Base-by-base conservation (phyloP, 1,284 basidiomycete genomes). In the Tausonia pullulans region DNA sequence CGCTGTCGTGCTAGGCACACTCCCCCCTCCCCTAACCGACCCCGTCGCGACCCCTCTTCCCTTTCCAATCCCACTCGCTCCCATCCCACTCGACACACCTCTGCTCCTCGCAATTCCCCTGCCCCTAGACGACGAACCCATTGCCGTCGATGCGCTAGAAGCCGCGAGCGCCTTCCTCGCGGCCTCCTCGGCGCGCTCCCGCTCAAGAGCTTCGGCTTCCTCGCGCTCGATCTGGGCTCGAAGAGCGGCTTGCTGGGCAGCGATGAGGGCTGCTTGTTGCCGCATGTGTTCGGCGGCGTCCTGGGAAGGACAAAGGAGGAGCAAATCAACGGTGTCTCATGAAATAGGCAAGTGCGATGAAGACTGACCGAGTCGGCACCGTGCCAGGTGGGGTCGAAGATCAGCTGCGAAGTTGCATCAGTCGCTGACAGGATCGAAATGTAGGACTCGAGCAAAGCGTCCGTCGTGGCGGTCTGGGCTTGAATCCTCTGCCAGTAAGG, bases 201-300 rank as follows among this genome's bases (percentile, higher is more conserved):
- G 57, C 14, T 43, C 57, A 6, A 44, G 57, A 48, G 57, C 57
- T 16, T 10, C 45, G 4, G 57, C 57, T 48, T 58, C 60, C 40
- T 61, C 60, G 6, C 48, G 60, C 7, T 49, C 60, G 51, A 61
- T 61, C 16, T 48, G 60, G 10, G 48, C 60, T 7, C 60, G 60
- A 0, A 61, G 51, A 10, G 60, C 60, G n/a, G 60, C 49, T 45
- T 52, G 50, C 14, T 61, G 46, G 51, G 60, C 60, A 3, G 16
- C 60, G 43, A 61, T 9, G 16, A 61, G 41, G 48, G 60, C 48
- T 8, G 60, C n/a, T 41, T 52, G 50, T 48, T 45, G 60, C 9
- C 50, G 43, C 13, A 43, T 50, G 48, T 61, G 60, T 10, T 41
- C n/a, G 4, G 16, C 5, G 51, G 27, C 43, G 51, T 61, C 60